Base-by-base conservation (phyloP, 2,329 filamentous ascomycete genomes). In the Bipolaris bicolor region DNA sequence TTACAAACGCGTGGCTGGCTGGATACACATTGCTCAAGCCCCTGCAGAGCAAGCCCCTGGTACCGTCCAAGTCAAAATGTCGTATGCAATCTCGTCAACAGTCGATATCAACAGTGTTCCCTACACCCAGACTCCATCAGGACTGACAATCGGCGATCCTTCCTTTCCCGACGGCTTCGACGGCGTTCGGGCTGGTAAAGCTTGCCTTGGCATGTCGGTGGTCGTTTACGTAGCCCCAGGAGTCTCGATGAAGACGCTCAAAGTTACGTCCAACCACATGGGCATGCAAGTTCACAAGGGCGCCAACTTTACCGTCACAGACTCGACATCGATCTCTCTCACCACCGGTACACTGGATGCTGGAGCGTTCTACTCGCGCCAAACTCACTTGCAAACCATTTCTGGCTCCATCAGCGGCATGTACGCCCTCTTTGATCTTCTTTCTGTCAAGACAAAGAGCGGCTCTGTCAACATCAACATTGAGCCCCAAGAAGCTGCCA, bases 381-480 rank as follows among this genome's bases (percentile, higher is more conserved):
- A 77, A 49, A 80, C 75, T n/a, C 64, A 67, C 16, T 72, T 81
- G 10, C 67, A 76, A 22, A 73, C 76, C 5, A 71, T 71, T 4
- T 76, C 77, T 0, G 78, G 78, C 7, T 75, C 74, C 16, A 76
- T 81, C 43, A 76, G 66, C 44, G 80, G 80, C 1, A 70, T 64
- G 10, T 81, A 77, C 62, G 68, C 76, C 4, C 70, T 81, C 2
- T 66, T 66, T 13, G 78, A 81, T 51, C 64, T 78, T 7, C 66
- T 82, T 7, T 72, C 67, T 16, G 68, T 82, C 33, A 71, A 66
- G 2, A 79, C 78, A 1, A 72, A 68, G 22, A 76, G 74, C n/a
- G 80, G 80, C 16, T 74, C 70, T 3, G 74, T 82, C 11, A 70
- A 75, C 49, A 68, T 79, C 41, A 65, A 75, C 33, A 68, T 81